A percentile compares a stretch with the other conserved stretches of the same genome.
Conservation (phyloP, 2,329 filamentous ascomycete species). For the Orbilia quercus region DNA sequence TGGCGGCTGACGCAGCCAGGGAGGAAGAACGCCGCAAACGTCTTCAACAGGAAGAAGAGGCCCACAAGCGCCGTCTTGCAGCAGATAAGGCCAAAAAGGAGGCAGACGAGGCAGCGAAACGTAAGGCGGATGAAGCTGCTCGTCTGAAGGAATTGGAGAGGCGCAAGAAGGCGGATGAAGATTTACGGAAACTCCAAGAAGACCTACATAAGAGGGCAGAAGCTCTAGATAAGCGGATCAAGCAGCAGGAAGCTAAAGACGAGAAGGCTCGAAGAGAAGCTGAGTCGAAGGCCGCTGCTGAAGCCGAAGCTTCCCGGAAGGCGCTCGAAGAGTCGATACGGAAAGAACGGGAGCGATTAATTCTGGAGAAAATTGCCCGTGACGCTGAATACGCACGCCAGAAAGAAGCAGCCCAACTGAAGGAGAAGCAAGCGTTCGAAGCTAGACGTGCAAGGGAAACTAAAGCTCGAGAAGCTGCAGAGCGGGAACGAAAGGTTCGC, state of each 20-base stretch:
- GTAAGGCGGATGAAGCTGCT: conserved; percentile 31
- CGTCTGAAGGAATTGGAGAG: conserved; percentile 36
- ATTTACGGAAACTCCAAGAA: conserved; percentile 32
- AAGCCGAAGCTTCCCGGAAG: conserved; percentile 36
- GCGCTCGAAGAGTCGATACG: conserved; percentile 53
- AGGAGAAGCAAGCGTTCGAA: conserved; percentile 39
- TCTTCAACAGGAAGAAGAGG: conserved; percentile 30
- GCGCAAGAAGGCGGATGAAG: conserved; percentile 36
- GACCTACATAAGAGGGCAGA: conserved; percentile 42
- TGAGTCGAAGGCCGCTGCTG: conserved; percentile 35
- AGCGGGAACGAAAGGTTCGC: conserved; percentile 72
- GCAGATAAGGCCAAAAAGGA: conserved; percentile 36
- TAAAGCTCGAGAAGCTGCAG: conserved; percentile 70
- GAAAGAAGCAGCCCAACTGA: conserved; percentile 30
- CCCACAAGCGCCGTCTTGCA: conserved; percentile 30
- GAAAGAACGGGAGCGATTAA: conserved; percentile 46
- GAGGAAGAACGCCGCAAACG: conserved; percentile 42
- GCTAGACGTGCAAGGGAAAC: conserved; percentile 37
- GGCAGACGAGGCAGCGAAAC: conserved; percentile 32
- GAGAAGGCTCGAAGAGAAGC: conserved; percentile 45
- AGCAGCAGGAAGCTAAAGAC: conserved; percentile 50
- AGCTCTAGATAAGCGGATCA: conserved; percentile 46
- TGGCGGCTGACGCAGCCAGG: conserved; percentile 22
- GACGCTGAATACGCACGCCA: conserved; percentile 44
- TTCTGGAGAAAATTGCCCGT: conserved; percentile 44